Conservation (phyloP, 2,329 filamentous ascomycete species). For the Aciculosporium take region DNA sequence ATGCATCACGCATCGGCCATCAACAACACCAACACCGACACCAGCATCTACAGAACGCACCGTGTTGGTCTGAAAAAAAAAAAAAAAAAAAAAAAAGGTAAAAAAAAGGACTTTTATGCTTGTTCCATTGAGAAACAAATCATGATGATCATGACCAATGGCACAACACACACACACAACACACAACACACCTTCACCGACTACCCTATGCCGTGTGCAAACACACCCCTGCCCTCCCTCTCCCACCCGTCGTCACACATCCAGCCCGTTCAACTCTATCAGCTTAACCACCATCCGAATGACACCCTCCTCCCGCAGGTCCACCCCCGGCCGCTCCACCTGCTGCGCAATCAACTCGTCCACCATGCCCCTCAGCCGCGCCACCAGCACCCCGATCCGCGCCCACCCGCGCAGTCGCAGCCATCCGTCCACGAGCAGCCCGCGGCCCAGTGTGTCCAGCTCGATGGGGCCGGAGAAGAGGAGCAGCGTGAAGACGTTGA, state of each 20-base stretch:
- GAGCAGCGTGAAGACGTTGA: slow-evolving; percentile 78
- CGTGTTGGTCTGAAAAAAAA: too few relatives aligned
- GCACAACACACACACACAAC: too few relatives aligned
- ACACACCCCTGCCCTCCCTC: too few relatives aligned
- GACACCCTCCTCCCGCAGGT: slow-evolving; percentile 47
- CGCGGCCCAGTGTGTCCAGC: slow-evolving; percentile 75
- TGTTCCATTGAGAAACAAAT: too few relatives aligned
- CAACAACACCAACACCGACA: too few relatives aligned
- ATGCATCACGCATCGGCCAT: too few relatives aligned
- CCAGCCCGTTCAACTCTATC: slow-evolving; percentile 80
- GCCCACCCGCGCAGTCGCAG: slow-evolving; percentile 79
- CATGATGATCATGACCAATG: too few relatives aligned
- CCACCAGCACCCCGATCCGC: slow-evolving; percentile 79
- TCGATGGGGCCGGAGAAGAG: slow-evolving; percentile 76
- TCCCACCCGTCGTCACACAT: slow-evolving; percentile 33
- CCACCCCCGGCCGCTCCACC: slow-evolving; percentile 57
- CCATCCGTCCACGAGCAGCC: slow-evolving; percentile 87
- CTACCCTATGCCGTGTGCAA: too few relatives aligned
- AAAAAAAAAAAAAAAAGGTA: too few relatives aligned
- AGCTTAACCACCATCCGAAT: slow-evolving; percentile 65
- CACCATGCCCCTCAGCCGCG: slow-evolving; percentile 68
- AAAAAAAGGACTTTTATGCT: too few relatives aligned
- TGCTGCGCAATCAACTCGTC: slow-evolving; percentile 71
- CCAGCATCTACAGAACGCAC: too few relatives aligned
- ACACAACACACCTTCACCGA: too few relatives aligned